Conservation (phyloP, 495 filamentous ascomycete species). For the Neurospora cerealis region DNA sequence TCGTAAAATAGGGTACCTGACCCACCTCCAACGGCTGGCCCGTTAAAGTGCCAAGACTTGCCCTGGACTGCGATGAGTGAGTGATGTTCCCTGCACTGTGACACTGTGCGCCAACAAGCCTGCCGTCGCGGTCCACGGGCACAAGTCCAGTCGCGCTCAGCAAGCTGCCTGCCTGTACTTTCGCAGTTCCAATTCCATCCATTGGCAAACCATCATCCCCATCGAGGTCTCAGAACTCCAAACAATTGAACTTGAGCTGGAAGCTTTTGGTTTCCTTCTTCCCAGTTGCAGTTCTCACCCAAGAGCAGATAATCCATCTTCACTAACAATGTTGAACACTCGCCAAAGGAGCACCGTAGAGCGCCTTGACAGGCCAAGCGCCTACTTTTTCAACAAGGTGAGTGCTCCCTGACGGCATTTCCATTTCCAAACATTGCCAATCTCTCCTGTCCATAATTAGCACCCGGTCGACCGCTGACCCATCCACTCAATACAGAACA, state of each 20-base stretch:
- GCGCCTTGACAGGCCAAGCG: slow-evolving; percentile 77
- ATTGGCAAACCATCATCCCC: not conserved
- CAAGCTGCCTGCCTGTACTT: not conserved
- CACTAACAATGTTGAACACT: not conserved
- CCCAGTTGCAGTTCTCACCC: not conserved
- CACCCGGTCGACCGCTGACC: not conserved
- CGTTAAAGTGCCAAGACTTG: not conserved
- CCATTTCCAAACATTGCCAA: not conserved
- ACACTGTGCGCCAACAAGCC: not conserved
- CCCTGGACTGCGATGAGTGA: not conserved
- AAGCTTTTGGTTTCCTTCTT: slow-evolving; percentile 3
- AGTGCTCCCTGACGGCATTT: slow-evolving; percentile 7
- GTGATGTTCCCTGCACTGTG: not conserved
- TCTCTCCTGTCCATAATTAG: slow-evolving; percentile 1
- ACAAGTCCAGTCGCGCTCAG: not conserved
- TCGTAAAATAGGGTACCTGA: not conserved
- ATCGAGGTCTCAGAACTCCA: not conserved
- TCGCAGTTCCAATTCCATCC: not conserved
- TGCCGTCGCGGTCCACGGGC: not conserved
- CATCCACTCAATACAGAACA: slow-evolving; percentile 41
- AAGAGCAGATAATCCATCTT: slow-evolving; percentile 1
- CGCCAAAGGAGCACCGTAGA: slow-evolving; percentile 59
- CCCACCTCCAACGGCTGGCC: not conserved
- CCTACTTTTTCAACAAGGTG: slow-evolving; percentile 76
- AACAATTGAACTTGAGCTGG: not conserved